Conservation (phyloP, 768 basidiomycete genomes). For the Rhizopogon vinicolor region DNA sequence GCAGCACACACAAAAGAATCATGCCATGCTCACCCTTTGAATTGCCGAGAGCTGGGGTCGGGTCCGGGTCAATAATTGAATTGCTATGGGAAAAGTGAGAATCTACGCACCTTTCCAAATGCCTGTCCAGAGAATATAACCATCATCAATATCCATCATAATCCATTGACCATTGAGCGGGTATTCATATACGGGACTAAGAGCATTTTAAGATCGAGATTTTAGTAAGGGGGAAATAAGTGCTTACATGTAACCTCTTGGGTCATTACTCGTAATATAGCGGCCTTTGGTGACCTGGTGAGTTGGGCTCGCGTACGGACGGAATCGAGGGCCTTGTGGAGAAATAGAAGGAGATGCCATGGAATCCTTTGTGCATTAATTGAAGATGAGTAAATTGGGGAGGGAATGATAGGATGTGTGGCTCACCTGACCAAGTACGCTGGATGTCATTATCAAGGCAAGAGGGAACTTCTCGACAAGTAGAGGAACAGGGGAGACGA, state of each 20-base stretch:
- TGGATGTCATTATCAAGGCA: slow-evolving; percentile 33
- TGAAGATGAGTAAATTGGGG: slow-evolving; percentile 3
- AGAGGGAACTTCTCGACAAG: neutral
- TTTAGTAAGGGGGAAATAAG: neutral
- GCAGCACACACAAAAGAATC: slow-evolving; percentile 8
- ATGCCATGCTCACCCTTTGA: slow-evolving; percentile 62
- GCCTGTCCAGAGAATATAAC: slow-evolving; percentile 88
- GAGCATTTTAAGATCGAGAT: slow-evolving; percentile 2
- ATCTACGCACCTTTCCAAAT: slow-evolving; percentile 80
- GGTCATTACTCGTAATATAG: slow-evolving; percentile 88
- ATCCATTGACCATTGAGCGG: slow-evolving; percentile 89
- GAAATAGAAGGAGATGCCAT: slow-evolving; percentile 24
- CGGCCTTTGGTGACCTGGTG: slow-evolving; percentile 84
- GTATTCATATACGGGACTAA: slow-evolving; percentile 83
- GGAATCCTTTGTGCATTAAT: slow-evolving; percentile 21
- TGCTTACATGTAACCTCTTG: slow-evolving; percentile 81
- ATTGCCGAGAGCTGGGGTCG: slow-evolving; percentile 65
- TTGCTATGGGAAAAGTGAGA: neutral
- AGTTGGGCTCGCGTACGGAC: slow-evolving; percentile 69
- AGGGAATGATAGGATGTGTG: neutral
- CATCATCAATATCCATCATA: slow-evolving; percentile 95
- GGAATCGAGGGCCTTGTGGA: slow-evolving; percentile 36
- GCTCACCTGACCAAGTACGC: slow-evolving; percentile 38
- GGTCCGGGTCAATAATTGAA: slow-evolving; percentile 7
- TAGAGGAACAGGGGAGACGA: neutral